Base-by-base conservation (phyloP, 1,139 yeast species). In the Candida sp. region DNA sequence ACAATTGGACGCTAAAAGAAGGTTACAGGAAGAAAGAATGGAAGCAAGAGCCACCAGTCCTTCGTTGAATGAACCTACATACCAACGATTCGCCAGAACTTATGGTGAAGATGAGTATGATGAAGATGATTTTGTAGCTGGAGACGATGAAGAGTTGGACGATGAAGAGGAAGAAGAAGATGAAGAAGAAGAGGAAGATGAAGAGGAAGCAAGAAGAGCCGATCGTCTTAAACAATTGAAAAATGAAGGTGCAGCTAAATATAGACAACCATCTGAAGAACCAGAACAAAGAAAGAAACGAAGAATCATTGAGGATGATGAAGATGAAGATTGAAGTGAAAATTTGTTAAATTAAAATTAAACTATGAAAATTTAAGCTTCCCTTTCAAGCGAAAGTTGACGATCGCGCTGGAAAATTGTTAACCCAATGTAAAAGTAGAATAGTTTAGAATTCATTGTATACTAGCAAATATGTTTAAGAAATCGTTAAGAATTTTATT, bases 401-500 rank as follows among this genome's bases (percentile, higher is more conserved):
- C 19, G 12, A 11, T 9, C 34, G 34, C 34, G 19, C 34, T 32
- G 34, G 11, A 32, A 32, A 32, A 32, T 32, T 12, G 19, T 11
- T 6, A 12, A 32, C 6, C 19, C 12, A 32, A 32, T 32, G 34
- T 32, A 32, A 11, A 32, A 32, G 19, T 32, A 32, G 19, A 15
- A 32, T 32, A 11, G 19, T 32, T 32, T 32, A 32, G 19, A 12
- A 32, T 32, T 11, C 19, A 32, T 9, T 9, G 12, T 32, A 11
- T 32, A 32, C 12, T 32, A 32, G 12, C 19, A 32, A 32, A n/a
- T 32, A 41, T 38, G 39, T n/a, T 38, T 5, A 23, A 38, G 41
- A 51, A 46, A 40, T 87, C 95, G 2, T 58, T 87, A 34, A 68
- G 97, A 51, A 64, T 89, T 36, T 70, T 90, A 32, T 70, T 90